Percentiles rank a stretch among this genome's conserved stretches.
These are phyloP conservation scores for Clonostachys sp. DNA, from an alignment of 2,329 filamentous ascomycete species.

Conservation along the genomic window DNA sequence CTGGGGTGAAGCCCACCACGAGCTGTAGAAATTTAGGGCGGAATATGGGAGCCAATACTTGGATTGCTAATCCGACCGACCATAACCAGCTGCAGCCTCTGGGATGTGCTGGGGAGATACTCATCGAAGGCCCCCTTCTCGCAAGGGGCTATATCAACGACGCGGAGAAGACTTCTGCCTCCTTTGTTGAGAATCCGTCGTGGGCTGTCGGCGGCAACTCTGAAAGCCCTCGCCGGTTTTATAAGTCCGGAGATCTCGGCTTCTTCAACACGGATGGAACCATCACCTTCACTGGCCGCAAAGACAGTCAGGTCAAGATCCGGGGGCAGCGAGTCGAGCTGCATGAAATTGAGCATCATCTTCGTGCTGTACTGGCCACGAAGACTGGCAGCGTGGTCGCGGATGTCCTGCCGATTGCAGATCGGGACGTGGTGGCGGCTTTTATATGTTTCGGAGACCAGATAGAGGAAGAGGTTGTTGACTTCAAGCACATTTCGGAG, in stretches of 20 bases:
- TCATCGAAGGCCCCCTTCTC: conserved; percentile 45
- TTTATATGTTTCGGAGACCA: too few relatives aligned
- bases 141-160: conserved; percentile 51
- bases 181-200: conserved; percentile 40
- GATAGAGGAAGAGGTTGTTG: too few relatives aligned
- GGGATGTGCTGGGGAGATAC: conserved; percentile 30
- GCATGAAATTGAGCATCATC: conserved; percentile 8
- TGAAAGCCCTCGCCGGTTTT: conserved; percentile 42
- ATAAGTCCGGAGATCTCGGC: conserved; percentile 10
- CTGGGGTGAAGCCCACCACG: background rate
- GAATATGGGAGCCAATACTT: conserved; percentile 1
- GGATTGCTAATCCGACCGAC: conserved; percentile 7
- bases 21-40: conserved; percentile 3
- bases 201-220: conserved; percentile 27
- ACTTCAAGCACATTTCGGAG: too few relatives aligned
- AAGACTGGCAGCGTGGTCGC: too few relatives aligned
- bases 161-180: conserved; percentile 38
- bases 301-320: conserved; percentile 11
- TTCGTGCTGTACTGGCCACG: background rate
- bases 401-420: too few relatives aligned
- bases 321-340: conserved; percentile 10
- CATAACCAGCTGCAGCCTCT: conserved; percentile 11
- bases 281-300: conserved; percentile 8
- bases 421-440: too few relatives aligned
- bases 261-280: conserved; percentile 7